Evolutionary conservation across 192 early-diverging fungal genomes (phyloP), one percentile per base, ranked within the genome.

Genomic region (Backusella luteola): DNA sequence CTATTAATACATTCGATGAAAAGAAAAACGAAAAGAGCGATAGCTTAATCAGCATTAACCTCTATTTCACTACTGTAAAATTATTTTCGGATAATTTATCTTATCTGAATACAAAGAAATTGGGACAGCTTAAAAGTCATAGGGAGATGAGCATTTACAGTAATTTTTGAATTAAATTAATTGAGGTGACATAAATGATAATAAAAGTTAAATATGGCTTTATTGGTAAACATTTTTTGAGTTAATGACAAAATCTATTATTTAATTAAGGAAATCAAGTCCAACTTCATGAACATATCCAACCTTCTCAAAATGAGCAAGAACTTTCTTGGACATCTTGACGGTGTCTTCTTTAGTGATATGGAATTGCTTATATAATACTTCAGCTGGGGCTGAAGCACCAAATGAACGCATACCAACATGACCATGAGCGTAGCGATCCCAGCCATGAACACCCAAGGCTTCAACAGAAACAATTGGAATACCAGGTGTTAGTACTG

Each of bases 341-440:
- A 49, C 32, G 26, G 66, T 67, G 38, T 76, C 67, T 7, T 76
- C 75, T 36, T 67, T 36, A 4, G 75, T 76, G 44, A 76, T 76
- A 36, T 59, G 53, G 67, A 76, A 76, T 11, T 53, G 46, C 36
- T 76, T 53, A 53, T 76, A 76, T 11, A 68, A 21, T 41, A 56
- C 75, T 36, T 67, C 53, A 36, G 69, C 69, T 34, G 35, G 39
- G 1, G 66, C 80, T 42, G 93, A 94, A 19, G 90, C 81, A 66
- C 97, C 97, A 81, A 97, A 99, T 14, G 90, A 90, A 68, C 94
- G 93, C 82, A 99, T 93, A 72, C 96, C 96, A 76, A 97, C 85
- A 19, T 91, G 89, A 32, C 87, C 89, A 85, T 98, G 97, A 15
- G 96, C 92, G 81, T 94, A 98, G 81, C 93, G 95, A 79, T 85